phyloP scores from a whole-genome alignment of 331 rosid genomes.

The Quercus tomentella region DNA sequence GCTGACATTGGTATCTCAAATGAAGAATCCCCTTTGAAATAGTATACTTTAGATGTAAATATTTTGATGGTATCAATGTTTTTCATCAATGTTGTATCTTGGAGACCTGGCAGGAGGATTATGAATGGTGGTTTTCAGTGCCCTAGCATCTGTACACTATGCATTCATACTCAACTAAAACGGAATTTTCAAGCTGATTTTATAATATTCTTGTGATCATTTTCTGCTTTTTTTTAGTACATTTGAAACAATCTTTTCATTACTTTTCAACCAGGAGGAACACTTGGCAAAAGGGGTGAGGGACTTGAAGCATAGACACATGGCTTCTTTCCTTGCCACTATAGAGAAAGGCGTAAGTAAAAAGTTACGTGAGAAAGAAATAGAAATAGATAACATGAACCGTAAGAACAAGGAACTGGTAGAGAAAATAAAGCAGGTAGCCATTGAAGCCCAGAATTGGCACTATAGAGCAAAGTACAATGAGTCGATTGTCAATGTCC shows the following conservation, averaged over 20 bases:
- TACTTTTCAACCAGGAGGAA: slow-evolving; percentile 57
- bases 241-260: slow-evolving; percentile 10
- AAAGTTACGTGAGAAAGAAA: slow-evolving; percentile 70
- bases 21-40: neutral
- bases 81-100: neutral
- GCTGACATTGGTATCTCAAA: neutral
- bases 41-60: neutral
- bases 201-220: neutral
- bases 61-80: neutral
- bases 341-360: slow-evolving; percentile 67
- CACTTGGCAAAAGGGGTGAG: slow-evolving; percentile 67
- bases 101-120: neutral
- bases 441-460: slow-evolving; percentile 81
- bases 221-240: neutral
- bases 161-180: neutral
- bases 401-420: slow-evolving; percentile 66
- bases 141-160: neutral
- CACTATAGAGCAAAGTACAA: slow-evolving; percentile 81
- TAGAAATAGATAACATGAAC: slow-evolving; percentile 75
- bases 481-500: slow-evolving; percentile 70
- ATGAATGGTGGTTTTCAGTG: neutral
- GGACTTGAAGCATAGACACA: slow-evolving; percentile 79
- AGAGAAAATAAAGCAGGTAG: slow-evolving; percentile 80
- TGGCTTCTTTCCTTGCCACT: slow-evolving; percentile 54
- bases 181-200: neutral